Base-by-base conservation (phyloP, 352 stramenopile species). In the Pythium grandisporangium region DNA sequence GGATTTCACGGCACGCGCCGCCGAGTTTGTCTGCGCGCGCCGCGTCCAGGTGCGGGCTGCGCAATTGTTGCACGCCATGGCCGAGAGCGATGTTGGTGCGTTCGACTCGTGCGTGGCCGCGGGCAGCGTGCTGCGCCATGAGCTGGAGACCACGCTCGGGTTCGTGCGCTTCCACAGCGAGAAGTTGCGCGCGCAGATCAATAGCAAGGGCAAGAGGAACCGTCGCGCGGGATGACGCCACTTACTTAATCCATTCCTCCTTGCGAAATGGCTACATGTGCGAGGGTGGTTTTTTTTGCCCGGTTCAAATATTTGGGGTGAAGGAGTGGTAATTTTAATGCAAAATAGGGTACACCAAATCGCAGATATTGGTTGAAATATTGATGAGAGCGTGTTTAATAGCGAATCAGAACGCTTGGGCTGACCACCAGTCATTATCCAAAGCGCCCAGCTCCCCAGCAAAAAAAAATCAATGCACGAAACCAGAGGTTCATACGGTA, bases 21-120 rank as follows among this genome's bases (percentile, higher is more conserved):
- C 76, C 13, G 76, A 89, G 39, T 89, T 89, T 51, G 76, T 89
- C 0, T 77, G 72, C 23, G 76, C 72, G 26, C 45, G 63, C 1
- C 61, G 76, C 8, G 60, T 89, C 4, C 76, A 89, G 49, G 65
- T 89, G 27, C 66, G 64, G 16, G 69, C 79, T 2, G 72, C 72
- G 19, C 56, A 67, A 41, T 45, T 89, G 16, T 42, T 89, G 20
- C 64, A 81, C 29, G 66, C 58, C 23, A 60, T 84, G 23, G 48
- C 69, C 2, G 63, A 66, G n/a, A 79, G 55, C 34, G 58, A 66
- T 11, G 58, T 83, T 4, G 70, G 70, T 45, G 61, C 71, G 30
- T 75, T 74, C 32, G 47, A 48, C 1, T 34, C 36, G 4, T 68
- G 74, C 26, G 26, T 38, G 16, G 12, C 21, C 1, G 30, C 10